A percentile compares a stretch with the other conserved stretches of the same genome.
phyloP scores from a whole-genome alignment of 1,139 yeast genomes.

The Yamadazyma kanchanaburiensis region DNA sequence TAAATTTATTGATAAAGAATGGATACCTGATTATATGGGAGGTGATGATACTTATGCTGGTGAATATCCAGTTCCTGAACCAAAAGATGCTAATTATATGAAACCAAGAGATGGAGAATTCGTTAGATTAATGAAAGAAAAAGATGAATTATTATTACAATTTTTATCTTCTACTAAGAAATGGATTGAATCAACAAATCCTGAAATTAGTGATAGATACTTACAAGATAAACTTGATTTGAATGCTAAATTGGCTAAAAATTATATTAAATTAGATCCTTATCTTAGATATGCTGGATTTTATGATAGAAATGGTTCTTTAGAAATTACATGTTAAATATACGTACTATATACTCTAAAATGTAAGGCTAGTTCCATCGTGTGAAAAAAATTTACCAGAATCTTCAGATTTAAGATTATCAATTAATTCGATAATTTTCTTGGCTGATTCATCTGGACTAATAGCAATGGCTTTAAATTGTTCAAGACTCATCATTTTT shows the following conservation, averaged over 20 bases:
- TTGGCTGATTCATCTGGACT: too few species aligned
- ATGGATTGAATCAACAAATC: slow-evolving; percentile 44
- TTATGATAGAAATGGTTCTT: slow-evolving; percentile 35
- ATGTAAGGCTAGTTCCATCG: neutral
- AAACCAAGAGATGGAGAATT: slow-evolving; percentile 29
- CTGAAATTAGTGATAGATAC: slow-evolving; percentile 36
- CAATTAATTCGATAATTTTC: too few species aligned
- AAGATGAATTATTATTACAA: slow-evolving; percentile 29
- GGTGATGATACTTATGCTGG: slow-evolving; percentile 39
- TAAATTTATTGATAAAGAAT: slow-evolving; percentile 28
- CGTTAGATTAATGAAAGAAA: slow-evolving; percentile 24
- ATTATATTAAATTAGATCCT: slow-evolving; percentile 37
- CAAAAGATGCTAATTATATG: slow-evolving; percentile 19
- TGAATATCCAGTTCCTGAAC: slow-evolving; percentile 52
- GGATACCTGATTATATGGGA: slow-evolving; percentile 40
- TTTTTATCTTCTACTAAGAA: slow-evolving; percentile 34
- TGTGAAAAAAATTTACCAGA: neutral
- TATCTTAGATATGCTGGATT: slow-evolving; percentile 37
- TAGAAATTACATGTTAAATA: slow-evolving; percentile 7
- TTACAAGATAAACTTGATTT: slow-evolving; percentile 38
- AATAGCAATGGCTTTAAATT: too few species aligned
- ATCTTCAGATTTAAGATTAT: neutral
- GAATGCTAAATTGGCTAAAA: slow-evolving; percentile 25
- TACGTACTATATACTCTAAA: neutral
- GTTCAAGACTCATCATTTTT: too few species aligned